These are phyloP conservation scores for Fusarium sp. DNA, from an alignment of 2,329 filamentous ascomycete species.

Conservation along the genomic window DNA sequence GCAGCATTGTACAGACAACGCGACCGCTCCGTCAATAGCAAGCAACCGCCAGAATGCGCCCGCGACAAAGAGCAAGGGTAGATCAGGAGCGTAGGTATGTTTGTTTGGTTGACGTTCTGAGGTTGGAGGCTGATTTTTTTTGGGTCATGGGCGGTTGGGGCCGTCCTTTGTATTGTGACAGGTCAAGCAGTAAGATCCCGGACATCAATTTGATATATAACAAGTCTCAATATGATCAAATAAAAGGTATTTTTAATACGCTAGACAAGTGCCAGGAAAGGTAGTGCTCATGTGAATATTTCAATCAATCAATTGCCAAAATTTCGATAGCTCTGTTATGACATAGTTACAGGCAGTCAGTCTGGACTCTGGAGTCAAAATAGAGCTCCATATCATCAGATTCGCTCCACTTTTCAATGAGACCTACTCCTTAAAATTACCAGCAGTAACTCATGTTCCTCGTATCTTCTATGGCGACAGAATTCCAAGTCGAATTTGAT, in stretches of 20 bases:
- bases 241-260: background rate
- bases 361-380: background rate
- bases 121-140: slow-evolving; percentile 32
- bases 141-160: slow-evolving; percentile 11
- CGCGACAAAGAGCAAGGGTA: background rate
- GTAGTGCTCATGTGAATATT: background rate
- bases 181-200: background rate
- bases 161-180: slow-evolving; percentile 31
- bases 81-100: background rate
- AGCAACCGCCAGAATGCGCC: background rate
- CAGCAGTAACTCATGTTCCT: background rate
- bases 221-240: background rate
- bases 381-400: background rate
- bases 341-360: background rate
- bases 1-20: slow-evolving; percentile 60
- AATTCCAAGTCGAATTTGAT: background rate
- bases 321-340: background rate
- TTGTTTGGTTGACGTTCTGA: slow-evolving; percentile 10
- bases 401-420: background rate
- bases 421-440: too few species aligned
- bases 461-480: background rate
- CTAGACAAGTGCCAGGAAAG: background rate
- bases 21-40: background rate
- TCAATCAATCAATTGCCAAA: background rate
- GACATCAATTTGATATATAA: background rate